Evolutionary conservation across 2,329 filamentous ascomycete species (phyloP), one percentile per base, ranked within the genome.

Genomic region (Trematosphaeria pertusa): DNA sequence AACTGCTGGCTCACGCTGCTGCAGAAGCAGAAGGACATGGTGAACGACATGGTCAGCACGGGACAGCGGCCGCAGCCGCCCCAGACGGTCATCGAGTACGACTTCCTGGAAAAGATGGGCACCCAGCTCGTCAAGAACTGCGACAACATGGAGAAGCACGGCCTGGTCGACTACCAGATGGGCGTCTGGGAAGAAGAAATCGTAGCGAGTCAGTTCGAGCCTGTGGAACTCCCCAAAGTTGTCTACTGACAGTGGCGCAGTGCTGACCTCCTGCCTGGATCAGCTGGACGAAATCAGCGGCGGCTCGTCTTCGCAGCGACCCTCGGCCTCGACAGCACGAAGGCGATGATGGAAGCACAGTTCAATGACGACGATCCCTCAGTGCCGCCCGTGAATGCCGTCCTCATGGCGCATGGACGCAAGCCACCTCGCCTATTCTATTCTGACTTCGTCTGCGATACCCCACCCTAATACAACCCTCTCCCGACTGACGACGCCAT

Each of bases 161-260:
- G 94, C n/a, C 77, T 99, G 37, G 91, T 99, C 9, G 94, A 99
- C 74, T 99, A 97, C 70, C 88, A 97, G 65, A 95, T 96, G 76
- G 94, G 94, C 7, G 89, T 97, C 19, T 95, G 91, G 84, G 94
- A 97, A 73, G 92, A 97, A 67, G 86, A 89, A 65, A 97, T 97
- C 60, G 83, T 94, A 59, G 82, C 83, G 48, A 81, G 92, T 96
- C 78, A 74, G 89, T 80, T 20, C n/a, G n/a, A n/a, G n/a, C n/a
- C n/a, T n/a, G n/a, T n/a, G n/a, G n/a, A n/a, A n/a, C n/a, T n/a
- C n/a, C n/a, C n/a, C n/a, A n/a, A n/a, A n/a, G n/a, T n/a, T n/a
- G n/a, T n/a, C n/a, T n/a, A n/a, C n/a, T n/a, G n/a, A n/a, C n/a
- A n/a, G n/a, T n/a, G n/a, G n/a, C 15, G 19, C 50, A 84, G 81